A percentile compares a stretch with the other conserved stretches of the same genome.
Conservation (phyloP, 2,329 filamentous ascomycete genomes). For the Hysterium pulicare region DNA sequence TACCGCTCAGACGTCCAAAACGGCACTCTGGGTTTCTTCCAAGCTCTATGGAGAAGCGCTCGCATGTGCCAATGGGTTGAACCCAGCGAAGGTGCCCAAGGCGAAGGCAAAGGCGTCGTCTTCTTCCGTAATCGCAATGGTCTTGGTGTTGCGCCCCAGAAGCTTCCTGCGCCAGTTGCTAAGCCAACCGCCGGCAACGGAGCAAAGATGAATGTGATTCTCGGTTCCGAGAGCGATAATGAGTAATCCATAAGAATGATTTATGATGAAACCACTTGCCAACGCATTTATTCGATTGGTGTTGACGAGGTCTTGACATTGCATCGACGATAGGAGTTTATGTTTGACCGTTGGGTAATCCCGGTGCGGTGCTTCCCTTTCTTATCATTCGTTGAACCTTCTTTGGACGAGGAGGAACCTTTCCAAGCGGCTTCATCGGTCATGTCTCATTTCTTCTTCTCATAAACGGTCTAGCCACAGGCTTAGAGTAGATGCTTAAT, state of each 20-base stretch:
- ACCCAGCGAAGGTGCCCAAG: slow-evolving; percentile 75
- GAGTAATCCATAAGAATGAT: neutral
- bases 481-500: neutral
- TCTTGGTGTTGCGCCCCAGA: slow-evolving; percentile 61
- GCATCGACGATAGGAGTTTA: neutral
- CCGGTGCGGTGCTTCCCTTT: neutral
- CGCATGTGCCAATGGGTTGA: slow-evolving; percentile 97
- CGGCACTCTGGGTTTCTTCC: slow-evolving; percentile 78
- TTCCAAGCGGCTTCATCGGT: neutral
- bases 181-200: slow-evolving; percentile 28
- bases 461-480: neutral
- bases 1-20: slow-evolving; percentile 80
- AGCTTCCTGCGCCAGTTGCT: slow-evolving; percentile 33
- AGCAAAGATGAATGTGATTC: slow-evolving; percentile 28
- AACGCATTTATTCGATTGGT: neutral
- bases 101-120: slow-evolving; percentile 76
- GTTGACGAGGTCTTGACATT: neutral
- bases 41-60: slow-evolving; percentile 74
- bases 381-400: neutral
- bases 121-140: slow-evolving; percentile 97
- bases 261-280: neutral
- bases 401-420: too few relatives aligned
- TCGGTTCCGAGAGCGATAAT: slow-evolving; percentile 3
- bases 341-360: neutral
- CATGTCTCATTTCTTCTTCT: neutral